A percentile compares a stretch with the other conserved stretches of the same genome.
Conservation (phyloP, 805 yeast genomes). For the Isabelozyma rhagii region DNA sequence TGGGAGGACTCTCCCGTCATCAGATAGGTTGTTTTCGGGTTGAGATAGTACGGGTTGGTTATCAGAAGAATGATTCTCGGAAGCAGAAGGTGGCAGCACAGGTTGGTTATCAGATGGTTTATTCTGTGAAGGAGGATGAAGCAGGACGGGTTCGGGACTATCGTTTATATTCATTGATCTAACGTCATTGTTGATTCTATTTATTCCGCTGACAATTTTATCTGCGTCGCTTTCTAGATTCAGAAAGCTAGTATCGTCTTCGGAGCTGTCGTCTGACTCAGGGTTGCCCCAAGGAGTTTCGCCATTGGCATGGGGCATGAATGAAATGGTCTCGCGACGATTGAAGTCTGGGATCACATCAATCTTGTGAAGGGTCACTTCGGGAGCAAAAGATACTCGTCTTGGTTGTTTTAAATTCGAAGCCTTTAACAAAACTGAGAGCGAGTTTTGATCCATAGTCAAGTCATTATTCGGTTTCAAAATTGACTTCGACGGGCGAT, state of each 20-base stretch:
- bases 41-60: too few species aligned
- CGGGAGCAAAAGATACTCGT: constrained; percentile 76
- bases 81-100: too few species aligned
- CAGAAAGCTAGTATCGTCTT: constrained; percentile 5
- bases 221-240: constrained; percentile 3
- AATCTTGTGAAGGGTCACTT: constrained; percentile 61
- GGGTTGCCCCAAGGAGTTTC: constrained; percentile 5
- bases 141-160: background rate
- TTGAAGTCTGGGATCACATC: constrained; percentile 29
- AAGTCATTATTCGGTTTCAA: background rate
- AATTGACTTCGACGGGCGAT: background rate
- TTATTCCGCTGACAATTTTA: constrained; percentile 2
- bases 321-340: constrained; percentile 27
- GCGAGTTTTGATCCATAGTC: background rate
- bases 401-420: constrained; percentile 19
- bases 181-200: constrained; percentile 1
- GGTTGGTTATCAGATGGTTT: too few species aligned
- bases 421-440: background rate
- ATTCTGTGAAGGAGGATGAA: too few species aligned
- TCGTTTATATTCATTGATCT: background rate
- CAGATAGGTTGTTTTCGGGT: too few species aligned
- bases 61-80: too few species aligned
- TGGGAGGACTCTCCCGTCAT: constrained; percentile 5
- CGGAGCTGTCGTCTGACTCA: constrained; percentile 16
- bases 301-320: constrained; percentile 7